phyloP scores from a whole-genome alignment of 2,329 filamentous ascomycete species.

The Fulvia fulva region DNA sequence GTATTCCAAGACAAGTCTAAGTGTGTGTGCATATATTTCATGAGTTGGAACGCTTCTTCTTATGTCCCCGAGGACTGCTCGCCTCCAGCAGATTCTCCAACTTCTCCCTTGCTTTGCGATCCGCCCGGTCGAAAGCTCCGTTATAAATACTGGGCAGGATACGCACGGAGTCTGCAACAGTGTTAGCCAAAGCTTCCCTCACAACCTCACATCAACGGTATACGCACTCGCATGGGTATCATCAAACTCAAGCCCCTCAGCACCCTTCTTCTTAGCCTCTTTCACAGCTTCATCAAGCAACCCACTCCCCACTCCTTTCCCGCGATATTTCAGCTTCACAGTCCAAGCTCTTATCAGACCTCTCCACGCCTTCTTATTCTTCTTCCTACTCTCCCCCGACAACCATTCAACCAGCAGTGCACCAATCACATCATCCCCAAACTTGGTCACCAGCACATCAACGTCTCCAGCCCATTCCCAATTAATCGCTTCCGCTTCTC shows the following conservation, averaged over 20 bases:
- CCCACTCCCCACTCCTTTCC: constrained; percentile 66
- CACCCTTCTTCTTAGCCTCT: constrained; percentile 64
- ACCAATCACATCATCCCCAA: constrained; percentile 66
- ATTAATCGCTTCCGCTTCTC: constrained; percentile 57
- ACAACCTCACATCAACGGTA: not conserved
- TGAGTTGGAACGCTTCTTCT: constrained; percentile 22
- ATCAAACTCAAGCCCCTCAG: constrained; percentile 69
- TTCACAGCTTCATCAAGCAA: constrained; percentile 70
- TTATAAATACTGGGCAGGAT: constrained; percentile 63
- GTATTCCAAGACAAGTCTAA: not conserved
- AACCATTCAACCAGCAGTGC: constrained; percentile 66
- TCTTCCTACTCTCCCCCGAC: constrained; percentile 39
- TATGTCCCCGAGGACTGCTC: constrained; percentile 21
- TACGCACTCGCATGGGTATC: constrained; percentile 70
- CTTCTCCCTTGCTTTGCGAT: constrained; percentile 50
- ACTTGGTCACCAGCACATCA: constrained; percentile 58
- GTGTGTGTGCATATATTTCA: not conserved
- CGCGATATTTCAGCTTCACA: constrained; percentile 64
- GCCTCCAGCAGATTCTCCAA: constrained; percentile 35
- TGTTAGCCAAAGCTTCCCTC: constrained; percentile 8
- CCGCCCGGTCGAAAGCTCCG: constrained; percentile 54
- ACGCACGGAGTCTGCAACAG: constrained; percentile 43
- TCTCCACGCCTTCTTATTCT: constrained; percentile 54
- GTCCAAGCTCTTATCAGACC: constrained; percentile 81
- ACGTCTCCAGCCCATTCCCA: constrained; percentile 58